Evolutionary conservation across 306 rosid species (phyloP), one percentile per base, ranked within the genome.

Genomic region (Gillenia trifoliata): DNA sequence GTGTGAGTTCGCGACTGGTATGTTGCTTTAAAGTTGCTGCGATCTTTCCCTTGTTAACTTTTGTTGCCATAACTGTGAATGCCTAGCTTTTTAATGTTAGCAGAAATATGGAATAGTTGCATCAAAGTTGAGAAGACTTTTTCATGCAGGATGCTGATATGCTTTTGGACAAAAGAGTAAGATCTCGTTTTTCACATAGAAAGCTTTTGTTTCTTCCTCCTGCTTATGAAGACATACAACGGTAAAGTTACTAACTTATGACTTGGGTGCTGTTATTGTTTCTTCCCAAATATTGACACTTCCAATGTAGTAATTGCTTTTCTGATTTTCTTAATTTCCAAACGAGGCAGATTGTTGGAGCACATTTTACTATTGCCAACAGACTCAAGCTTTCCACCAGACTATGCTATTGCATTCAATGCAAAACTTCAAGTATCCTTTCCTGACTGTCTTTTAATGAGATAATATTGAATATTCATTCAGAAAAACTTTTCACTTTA

Each of bases 131-230:
- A 45, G 52, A 45, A 45, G 52, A 71, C 64, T 45, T 65, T 71
- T 36, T 68, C 60, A 19, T 82, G 86, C 88, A 94, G 98, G 98
- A 91, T 81, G 97, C 98, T 3, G 98, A 91, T 82, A 97, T 90
- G 85, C 86, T 91, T 72, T 82, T 94, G 77, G 97, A 94, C 75
- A 94, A 94, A 85, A 91, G 97, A 85, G 97, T 94, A 22, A 92
- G 91, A 75, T 90, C 98, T 82, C 97, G 95, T 28, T 94, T 94
- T 84, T 94, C 98, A 38, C 97, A 89, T 80, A 88, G 98, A 84
- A 94, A 94, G 85, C 78, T 87, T 54, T 43, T 94, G 78, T 91
- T 91, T 82, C 85, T 88, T 82, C 97, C 96, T 74, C 96, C 96
- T 73, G 79, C 89, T 30, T 60, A 69, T 38, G 96, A 88, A 41